Evolutionary conservation across 495 filamentous ascomycete genomes (phyloP).

Genomic region (Tuber magnatum): DNA sequence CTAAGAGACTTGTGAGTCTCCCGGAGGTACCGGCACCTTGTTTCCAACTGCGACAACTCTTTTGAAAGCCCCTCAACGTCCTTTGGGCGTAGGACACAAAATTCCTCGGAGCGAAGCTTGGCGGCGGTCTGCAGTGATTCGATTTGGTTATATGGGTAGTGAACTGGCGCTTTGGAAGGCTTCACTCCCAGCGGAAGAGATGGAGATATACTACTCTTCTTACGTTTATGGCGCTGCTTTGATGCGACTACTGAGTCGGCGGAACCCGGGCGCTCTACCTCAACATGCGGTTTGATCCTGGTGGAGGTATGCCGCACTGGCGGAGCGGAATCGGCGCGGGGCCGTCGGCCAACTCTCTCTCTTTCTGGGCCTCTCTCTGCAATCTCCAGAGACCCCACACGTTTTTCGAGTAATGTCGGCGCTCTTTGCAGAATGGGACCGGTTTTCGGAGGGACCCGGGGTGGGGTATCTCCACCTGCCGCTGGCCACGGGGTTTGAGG

Average conservation of each 20-base stretch:
- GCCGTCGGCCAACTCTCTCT: constrained; percentile 16
- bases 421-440: constrained; percentile 8
- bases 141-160: constrained; percentile 50
- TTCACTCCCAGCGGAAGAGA: constrained; percentile 54
- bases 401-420: constrained; percentile 18
- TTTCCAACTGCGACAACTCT: constrained; percentile 64
- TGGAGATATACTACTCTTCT: constrained; percentile 39
- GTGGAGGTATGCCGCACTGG: constrained; percentile 21
- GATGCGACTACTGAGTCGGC: constrained; percentile 42
- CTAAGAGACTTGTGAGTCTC: constrained; percentile 62
- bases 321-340: constrained; percentile 33
- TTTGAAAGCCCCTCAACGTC: constrained; percentile 62
- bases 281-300: constrained; percentile 30
- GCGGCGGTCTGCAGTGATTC: constrained; percentile 55
- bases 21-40: constrained; percentile 63
- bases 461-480: constrained; percentile 20
- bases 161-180: constrained; percentile 47
- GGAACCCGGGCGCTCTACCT: constrained; percentile 41
- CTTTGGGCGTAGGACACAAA: constrained; percentile 59
- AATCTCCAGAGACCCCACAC: not conserved
- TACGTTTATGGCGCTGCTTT: constrained; percentile 45
- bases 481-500: constrained; percentile 26
- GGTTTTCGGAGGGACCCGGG: constrained; percentile 33
- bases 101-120: constrained; percentile 55
- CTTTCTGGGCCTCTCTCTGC: constrained; percentile 6